Percentiles rank a stretch among this genome's conserved stretches.
phyloP scores from a whole-genome alignment of 2,329 filamentous ascomycete species.

The Metarhizium rileyi region DNA sequence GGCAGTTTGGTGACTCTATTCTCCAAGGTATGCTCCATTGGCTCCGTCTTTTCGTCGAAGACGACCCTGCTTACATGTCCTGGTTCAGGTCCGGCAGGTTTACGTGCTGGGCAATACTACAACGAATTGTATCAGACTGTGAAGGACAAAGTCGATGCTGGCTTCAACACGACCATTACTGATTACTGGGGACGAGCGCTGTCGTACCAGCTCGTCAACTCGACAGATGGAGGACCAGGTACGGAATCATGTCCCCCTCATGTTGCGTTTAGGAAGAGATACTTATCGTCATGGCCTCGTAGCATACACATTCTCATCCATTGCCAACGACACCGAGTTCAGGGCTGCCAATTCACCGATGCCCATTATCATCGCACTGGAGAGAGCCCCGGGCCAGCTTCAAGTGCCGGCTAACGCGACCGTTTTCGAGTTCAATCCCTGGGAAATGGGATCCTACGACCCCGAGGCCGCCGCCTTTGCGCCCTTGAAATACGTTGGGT shows the following conservation, averaged over 20 bases:
- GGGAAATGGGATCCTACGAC: constrained; percentile 70
- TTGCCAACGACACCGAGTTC: constrained; percentile 46
- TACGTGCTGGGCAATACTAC: constrained; percentile 43
- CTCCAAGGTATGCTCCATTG: constrained; percentile 19
- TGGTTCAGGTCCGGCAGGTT: constrained; percentile 14
- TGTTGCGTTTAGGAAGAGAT: background rate
- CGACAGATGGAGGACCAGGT: constrained; percentile 54
- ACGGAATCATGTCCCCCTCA: background rate
- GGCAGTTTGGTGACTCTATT: constrained; percentile 28
- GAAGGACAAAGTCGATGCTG: constrained; percentile 44
- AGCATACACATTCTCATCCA: constrained; percentile 70
- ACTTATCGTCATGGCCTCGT: background rate
- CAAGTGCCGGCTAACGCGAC: constrained; percentile 55
- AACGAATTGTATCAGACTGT: constrained; percentile 48
- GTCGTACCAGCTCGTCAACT: constrained; percentile 69
- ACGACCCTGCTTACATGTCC: background rate
- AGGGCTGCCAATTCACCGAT: constrained; percentile 53
- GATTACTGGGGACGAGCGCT: constrained; percentile 76
- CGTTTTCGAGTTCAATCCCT: constrained; percentile 69
- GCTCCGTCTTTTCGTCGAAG: rapidly evolving
- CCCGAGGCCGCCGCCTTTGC: constrained; percentile 62
- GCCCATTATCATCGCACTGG: constrained; percentile 64
- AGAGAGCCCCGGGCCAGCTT: constrained; percentile 49
- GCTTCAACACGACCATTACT: constrained; percentile 56
- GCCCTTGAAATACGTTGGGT: constrained; percentile 61